Evolutionary conservation across 225 moss, liverwort and hornwort species (phyloP).

Genomic region (Physcomitrellopsis africana): DNA sequence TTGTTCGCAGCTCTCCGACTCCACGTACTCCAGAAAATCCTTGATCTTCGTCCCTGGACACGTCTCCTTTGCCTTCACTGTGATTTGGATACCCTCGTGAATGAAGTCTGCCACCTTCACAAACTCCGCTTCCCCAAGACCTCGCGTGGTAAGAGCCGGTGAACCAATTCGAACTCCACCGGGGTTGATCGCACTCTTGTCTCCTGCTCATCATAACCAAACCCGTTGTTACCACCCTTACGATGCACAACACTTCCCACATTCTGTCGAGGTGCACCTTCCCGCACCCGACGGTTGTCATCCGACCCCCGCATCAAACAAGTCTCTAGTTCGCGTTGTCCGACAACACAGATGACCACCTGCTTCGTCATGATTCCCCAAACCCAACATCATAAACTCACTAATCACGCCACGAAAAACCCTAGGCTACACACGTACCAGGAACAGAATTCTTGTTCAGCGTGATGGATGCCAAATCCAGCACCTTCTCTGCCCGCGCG

Average conservation of each 20-base stretch:
- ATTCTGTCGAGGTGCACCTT: not conserved
- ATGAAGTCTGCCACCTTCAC: conserved; percentile 81
- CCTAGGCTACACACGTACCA: conserved; percentile 37
- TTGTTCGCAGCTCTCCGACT: conserved; percentile 58
- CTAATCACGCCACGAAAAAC: not conserved
- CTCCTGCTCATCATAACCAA: conserved; percentile 49
- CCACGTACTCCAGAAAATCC: conserved; percentile 75
- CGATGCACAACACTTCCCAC: not conserved
- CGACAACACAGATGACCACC: not conserved
- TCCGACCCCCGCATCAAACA: not conserved
- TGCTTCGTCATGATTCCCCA: not conserved
- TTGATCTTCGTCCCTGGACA: conserved; percentile 76
- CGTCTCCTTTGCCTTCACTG: conserved; percentile 63
- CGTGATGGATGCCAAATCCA: conserved; percentile 86
- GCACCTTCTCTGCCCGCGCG: conserved; percentile 73
- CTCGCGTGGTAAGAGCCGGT: conserved; percentile 88
- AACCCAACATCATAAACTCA: not conserved
- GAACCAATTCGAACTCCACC: conserved; percentile 85
- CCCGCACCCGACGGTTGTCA: not conserved
- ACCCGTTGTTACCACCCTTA: conserved; percentile 4
- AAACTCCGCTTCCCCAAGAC: conserved; percentile 67
- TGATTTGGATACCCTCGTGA: conserved; percentile 74
- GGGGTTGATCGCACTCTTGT: conserved; percentile 82
- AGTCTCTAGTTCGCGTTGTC: not conserved
- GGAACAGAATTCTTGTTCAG: conserved; percentile 93